These are phyloP conservation scores for Metschnikowia kofuensis DNA, from an alignment of 805 yeast genomes.

Conservation along the genomic window DNA sequence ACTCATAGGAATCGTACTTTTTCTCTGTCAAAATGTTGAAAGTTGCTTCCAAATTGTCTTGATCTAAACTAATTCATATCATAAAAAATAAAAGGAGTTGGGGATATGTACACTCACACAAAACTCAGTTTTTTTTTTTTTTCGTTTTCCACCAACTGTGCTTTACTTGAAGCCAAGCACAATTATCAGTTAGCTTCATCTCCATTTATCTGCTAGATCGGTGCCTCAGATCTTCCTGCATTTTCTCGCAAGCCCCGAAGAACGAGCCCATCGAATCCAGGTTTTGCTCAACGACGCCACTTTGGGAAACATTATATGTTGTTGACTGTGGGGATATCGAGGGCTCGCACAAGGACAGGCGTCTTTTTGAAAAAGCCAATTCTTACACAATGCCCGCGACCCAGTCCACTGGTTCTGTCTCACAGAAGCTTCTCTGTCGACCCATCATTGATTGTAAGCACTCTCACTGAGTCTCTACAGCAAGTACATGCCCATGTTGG, in stretches of 20 bases:
- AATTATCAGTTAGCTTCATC: too few relatives aligned
- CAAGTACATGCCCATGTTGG: constrained; percentile 53
- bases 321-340: background rate
- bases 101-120: too few relatives aligned
- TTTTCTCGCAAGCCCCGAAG: background rate
- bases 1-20: too few relatives aligned
- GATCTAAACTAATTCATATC: too few relatives aligned
- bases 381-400: background rate
- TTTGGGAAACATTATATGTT: background rate
- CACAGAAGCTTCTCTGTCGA: constrained; percentile 27
- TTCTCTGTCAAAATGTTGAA: too few relatives aligned
- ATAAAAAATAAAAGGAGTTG: too few relatives aligned
- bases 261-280: background rate
- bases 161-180: too few relatives aligned
- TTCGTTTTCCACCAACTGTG: too few relatives aligned
- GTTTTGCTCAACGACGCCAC: too few relatives aligned
- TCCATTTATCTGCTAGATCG: too few relatives aligned
- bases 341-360: background rate
- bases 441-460: constrained; percentile 29
- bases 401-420: background rate
- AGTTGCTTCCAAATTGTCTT: too few relatives aligned
- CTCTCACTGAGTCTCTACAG: constrained; percentile 41
- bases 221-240: background rate
- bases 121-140: too few relatives aligned
- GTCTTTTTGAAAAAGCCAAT: constrained; percentile 1